phyloP scores from a whole-genome alignment of 106 monocot genomes.

The Dioscorea dumetorum region DNA sequence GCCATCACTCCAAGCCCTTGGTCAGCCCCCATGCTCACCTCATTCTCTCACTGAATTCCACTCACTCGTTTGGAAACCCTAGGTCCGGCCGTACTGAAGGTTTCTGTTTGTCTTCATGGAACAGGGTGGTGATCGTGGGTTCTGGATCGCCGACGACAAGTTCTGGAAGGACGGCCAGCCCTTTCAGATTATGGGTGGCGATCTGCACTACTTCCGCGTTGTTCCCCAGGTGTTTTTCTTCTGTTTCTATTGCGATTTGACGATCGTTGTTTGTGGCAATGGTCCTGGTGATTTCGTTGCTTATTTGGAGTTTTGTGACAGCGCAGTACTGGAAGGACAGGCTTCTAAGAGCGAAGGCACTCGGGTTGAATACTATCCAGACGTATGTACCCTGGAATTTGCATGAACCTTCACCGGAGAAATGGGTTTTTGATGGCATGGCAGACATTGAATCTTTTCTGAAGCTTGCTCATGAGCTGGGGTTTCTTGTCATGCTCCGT shows the following conservation, averaged over 20 bases:
- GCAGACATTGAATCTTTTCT: constrained; percentile 73
- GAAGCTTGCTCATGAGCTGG: constrained; percentile 68
- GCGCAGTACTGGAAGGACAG: constrained; percentile 91
- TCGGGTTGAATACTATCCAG: constrained; percentile 94
- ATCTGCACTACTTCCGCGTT: constrained; percentile 90
- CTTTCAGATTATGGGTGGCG: constrained; percentile 88
- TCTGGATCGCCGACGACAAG: constrained; percentile 66
- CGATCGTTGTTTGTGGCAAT: too few relatives aligned
- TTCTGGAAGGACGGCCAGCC: constrained; percentile 75
- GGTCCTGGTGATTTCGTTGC: background rate
- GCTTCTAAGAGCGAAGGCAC: constrained; percentile 79
- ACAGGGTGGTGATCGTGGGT: constrained; percentile 29
- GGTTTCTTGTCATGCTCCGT: constrained; percentile 89
- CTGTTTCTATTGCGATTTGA: background rate
- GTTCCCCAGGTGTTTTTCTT: constrained; percentile 54
- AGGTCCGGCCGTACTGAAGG: background rate
- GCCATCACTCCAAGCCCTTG: background rate
- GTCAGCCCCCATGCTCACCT: background rate
- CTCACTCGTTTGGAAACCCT: background rate
- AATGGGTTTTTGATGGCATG: constrained; percentile 78
- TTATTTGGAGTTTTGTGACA: background rate
- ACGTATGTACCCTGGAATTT: constrained; percentile 98
- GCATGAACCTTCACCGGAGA: constrained; percentile 70
- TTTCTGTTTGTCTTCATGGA: background rate
- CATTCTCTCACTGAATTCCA: background rate